A percentile compares a stretch with the other conserved stretches of the same genome.
phyloP scores from a whole-genome alignment of 2,329 filamentous ascomycete genomes.

The Cladosporium sp. region DNA sequence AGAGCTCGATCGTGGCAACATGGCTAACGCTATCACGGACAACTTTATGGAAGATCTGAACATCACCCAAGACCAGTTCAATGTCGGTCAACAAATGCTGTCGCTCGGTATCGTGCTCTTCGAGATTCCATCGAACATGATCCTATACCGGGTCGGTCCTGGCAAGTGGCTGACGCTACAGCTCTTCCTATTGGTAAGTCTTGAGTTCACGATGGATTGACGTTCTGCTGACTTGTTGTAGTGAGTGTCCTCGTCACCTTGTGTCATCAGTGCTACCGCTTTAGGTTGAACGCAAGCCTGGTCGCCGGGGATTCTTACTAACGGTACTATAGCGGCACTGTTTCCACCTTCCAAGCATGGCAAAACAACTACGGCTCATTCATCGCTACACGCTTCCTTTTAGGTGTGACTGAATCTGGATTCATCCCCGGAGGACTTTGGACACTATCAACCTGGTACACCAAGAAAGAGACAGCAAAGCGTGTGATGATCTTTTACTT shows the following conservation, averaged over 20 bases:
- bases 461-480: slow-evolving; percentile 43
- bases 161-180: slow-evolving; percentile 37
- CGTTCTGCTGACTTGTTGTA: neutral
- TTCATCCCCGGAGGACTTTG: slow-evolving; percentile 47
- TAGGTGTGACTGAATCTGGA: slow-evolving; percentile 39
- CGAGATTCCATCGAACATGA: slow-evolving; percentile 30
- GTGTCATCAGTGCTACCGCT: neutral
- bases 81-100: slow-evolving; percentile 32
- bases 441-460: slow-evolving; percentile 49
- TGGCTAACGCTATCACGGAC: slow-evolving; percentile 31
- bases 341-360: slow-evolving; percentile 40
- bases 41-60: slow-evolving; percentile 29
- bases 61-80: slow-evolving; percentile 31
- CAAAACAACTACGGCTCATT: slow-evolving; percentile 36
- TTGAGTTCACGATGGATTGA: neutral
- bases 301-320: neutral
- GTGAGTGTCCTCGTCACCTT: neutral
- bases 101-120: slow-evolving; percentile 32
- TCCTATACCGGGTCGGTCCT: slow-evolving; percentile 34
- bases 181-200: slow-evolving; percentile 29
- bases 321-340: slow-evolving; percentile 24
- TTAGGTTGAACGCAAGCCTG: no score
- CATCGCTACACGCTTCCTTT: slow-evolving; percentile 36
- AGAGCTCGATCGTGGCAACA: slow-evolving; percentile 22
- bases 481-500: slow-evolving; percentile 45